Conservation (phyloP, 2,329 filamentous ascomycete species). For the Calonectria hawksworthii region DNA sequence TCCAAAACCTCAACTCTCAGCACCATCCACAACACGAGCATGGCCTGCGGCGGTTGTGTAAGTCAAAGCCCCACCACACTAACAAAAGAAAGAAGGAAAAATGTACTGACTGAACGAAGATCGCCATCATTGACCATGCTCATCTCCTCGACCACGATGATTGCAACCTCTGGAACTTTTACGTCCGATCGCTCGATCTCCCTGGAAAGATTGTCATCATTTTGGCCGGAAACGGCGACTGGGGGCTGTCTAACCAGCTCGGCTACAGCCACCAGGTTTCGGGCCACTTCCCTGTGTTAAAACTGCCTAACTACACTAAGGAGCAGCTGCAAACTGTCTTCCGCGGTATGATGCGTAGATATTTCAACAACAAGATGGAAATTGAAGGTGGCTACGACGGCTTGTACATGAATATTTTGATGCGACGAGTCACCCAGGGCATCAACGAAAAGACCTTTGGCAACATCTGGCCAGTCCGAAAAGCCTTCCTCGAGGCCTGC, state of each 20-base stretch:
- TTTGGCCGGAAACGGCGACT: slow-evolving; percentile 45
- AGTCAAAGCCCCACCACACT: slow-evolving; percentile 27
- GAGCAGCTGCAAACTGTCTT: slow-evolving; percentile 73
- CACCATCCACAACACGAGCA: slow-evolving; percentile 57
- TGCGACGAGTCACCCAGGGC: slow-evolving; percentile 70
- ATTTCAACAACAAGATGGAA: slow-evolving; percentile 68
- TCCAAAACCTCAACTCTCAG: slow-evolving; percentile 52
- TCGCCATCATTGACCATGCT: slow-evolving; percentile 48
- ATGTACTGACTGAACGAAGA: slow-evolving; percentile 35
- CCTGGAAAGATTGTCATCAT: slow-evolving; percentile 47
- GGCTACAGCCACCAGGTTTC: slow-evolving; percentile 60
- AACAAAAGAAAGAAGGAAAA: background rate
- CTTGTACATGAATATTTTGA: slow-evolving; percentile 73
- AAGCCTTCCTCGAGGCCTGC: slow-evolving; percentile 60
- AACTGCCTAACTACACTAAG: slow-evolving; percentile 77
- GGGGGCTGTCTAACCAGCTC: slow-evolving; percentile 75
- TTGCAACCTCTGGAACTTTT: slow-evolving; percentile 47
- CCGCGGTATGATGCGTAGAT: slow-evolving; percentile 64
- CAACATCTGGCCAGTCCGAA: slow-evolving; percentile 78
- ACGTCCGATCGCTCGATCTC: slow-evolving; percentile 42
- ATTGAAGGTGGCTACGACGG: slow-evolving; percentile 71
- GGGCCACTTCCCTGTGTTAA: slow-evolving; percentile 55
- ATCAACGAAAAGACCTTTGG: slow-evolving; percentile 77
- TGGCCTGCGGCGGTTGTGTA: slow-evolving; percentile 70
- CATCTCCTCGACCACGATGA: slow-evolving; percentile 47